phyloP scores from a whole-genome alignment of 2,329 filamentous ascomycete species.

The Cladosporium sp. region DNA sequence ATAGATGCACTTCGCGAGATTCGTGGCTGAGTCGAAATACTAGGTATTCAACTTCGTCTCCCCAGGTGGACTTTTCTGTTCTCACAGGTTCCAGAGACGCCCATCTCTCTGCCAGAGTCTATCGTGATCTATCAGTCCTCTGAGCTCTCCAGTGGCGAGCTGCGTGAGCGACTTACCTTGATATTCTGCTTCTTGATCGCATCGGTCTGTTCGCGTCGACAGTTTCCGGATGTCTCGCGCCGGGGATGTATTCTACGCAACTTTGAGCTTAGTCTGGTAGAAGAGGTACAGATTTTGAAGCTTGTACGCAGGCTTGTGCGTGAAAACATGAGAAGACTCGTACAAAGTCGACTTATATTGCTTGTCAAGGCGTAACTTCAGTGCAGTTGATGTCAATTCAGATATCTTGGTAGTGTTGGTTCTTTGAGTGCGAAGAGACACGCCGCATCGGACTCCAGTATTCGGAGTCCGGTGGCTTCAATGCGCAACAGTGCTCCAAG shows the following conservation, averaged over 20 bases:
- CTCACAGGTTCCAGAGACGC: not conserved
- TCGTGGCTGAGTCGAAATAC: not conserved
- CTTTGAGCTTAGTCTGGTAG: not conserved
- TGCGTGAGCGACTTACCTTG: not conserved
- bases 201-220: not conserved
- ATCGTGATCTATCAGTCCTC: not conserved
- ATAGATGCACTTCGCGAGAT: not conserved
- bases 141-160: too few relatives aligned
- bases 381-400: not conserved
- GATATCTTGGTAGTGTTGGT: not conserved
- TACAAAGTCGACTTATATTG: not conserved
- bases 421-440: not conserved
- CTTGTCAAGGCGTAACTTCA: not conserved
- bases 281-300: not conserved
- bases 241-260: not conserved
- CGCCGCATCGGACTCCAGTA: not conserved
- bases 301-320: not conserved
- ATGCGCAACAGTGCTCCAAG: not conserved
- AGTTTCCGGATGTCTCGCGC: not conserved
- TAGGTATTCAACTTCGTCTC: not conserved
- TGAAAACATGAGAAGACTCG: not conserved
- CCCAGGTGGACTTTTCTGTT: not conserved
- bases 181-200: not conserved
- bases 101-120: not conserved
- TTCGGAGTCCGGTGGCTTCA: not conserved